Evolutionary conservation across 2,329 filamentous ascomycete species (phyloP).

Genomic region (Chalaropsis ovoidea): DNA sequence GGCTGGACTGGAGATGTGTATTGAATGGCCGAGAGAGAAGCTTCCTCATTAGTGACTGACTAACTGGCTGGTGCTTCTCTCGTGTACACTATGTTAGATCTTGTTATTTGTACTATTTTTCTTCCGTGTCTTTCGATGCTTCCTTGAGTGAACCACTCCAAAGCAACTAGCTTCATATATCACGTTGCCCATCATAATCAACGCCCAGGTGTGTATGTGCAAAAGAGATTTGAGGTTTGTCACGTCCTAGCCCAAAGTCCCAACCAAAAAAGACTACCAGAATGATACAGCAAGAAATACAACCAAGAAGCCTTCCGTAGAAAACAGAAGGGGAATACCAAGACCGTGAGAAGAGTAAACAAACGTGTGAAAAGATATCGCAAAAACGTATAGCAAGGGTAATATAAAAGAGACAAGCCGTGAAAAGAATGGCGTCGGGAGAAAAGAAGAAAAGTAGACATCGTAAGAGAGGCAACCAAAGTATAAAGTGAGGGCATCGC

Average conservation of each 20-base stretch:
- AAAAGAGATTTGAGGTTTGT: constrained; percentile 5
- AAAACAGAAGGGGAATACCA: constrained; percentile 4
- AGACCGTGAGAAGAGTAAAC: background rate
- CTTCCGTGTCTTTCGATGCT: background rate
- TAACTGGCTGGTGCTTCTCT: constrained; percentile 9
- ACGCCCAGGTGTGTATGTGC: background rate
- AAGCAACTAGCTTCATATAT: no score
- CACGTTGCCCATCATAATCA: no score
- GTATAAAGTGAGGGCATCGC: background rate
- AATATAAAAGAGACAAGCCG: background rate
- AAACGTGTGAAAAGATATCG: background rate
- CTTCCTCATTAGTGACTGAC: background rate
- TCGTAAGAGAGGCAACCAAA: background rate
- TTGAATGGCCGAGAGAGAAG: constrained; percentile 9
- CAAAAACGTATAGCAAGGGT: constrained; percentile 1
- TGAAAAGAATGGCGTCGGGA: background rate
- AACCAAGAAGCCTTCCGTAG: constrained; percentile 11
- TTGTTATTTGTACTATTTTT: constrained; percentile 25
- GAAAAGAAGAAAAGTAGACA: background rate
- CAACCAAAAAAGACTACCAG: constrained; percentile 6
- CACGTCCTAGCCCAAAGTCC: background rate
- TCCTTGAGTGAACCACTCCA: background rate
- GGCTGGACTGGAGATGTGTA: background rate
- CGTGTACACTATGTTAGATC: constrained; percentile 25
- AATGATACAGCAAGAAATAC: constrained; percentile 5